Conservation (phyloP, 495 filamentous ascomycete species). For the Massariosphaeria phaeospora region DNA sequence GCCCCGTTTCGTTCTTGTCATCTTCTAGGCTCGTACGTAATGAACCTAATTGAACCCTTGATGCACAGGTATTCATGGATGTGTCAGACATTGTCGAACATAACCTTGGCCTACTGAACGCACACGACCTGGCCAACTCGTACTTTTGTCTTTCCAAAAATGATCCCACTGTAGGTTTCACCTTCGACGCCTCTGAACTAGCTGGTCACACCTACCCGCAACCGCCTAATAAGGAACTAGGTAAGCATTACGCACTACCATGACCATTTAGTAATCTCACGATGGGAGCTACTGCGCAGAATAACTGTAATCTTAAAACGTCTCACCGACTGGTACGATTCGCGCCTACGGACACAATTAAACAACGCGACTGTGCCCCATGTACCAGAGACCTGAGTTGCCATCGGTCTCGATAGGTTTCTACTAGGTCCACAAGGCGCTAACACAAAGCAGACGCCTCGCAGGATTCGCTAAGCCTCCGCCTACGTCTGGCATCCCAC, state of each 20-base stretch:
- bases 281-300: too few species aligned
- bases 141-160: conserved; percentile 73
- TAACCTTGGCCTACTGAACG: conserved; percentile 68
- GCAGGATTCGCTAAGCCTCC: conserved; percentile 29
- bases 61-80: conserved; percentile 66
- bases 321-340: too few species aligned
- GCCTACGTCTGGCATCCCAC: conserved; percentile 50
- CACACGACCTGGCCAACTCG: conserved; percentile 55
- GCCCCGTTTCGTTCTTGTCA: conserved; percentile 40
- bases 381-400: too few species aligned
- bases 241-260: conserved; percentile 20
- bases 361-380: too few species aligned
- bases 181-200: conserved; percentile 63
- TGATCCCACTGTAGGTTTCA: conserved; percentile 76
- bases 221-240: background rate
- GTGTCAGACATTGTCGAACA: conserved; percentile 80
- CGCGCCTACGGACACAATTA: too few species aligned
- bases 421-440: background rate
- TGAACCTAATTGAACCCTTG: too few species aligned
- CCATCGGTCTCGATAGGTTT: too few species aligned
- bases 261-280: too few species aligned
- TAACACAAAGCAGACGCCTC: conserved; percentile 5
- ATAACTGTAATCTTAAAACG: too few species aligned
- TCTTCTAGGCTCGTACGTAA: too few species aligned
- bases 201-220: conserved; percentile 55